Percentiles rank a stretch among this genome's conserved stretches.
These are phyloP conservation scores for Balakata baccata DNA, from an alignment of 345 rosid genomes.

Conservation along the genomic window DNA sequence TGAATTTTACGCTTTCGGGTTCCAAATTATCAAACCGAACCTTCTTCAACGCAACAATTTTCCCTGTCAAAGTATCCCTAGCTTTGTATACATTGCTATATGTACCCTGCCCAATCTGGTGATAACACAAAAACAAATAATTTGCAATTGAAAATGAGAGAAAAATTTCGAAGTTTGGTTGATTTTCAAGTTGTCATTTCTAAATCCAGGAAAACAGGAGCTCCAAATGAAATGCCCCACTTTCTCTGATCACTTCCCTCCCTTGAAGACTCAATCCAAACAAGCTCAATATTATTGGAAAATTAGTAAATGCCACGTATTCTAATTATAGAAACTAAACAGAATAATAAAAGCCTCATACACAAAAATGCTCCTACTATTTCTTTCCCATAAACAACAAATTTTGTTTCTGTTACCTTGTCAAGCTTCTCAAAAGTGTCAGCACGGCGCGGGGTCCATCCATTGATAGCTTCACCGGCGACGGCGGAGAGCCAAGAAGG, in stretches of 20 bases:
- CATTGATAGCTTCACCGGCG: constrained; percentile 36
- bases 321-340: neutral
- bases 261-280: neutral
- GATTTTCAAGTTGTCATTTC: neutral
- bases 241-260: neutral
- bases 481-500: constrained; percentile 36
- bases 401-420: constrained; percentile 16
- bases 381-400: neutral
- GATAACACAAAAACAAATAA: neutral
- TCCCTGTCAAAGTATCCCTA: constrained; percentile 32
- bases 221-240: neutral
- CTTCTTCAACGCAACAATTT: constrained; percentile 36
- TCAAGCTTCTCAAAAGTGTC: constrained; percentile 33
- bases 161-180: neutral
- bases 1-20: constrained; percentile 33
- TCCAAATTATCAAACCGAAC: constrained; percentile 35
- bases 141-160: neutral
- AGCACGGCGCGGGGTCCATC: constrained; percentile 34
- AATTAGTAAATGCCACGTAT: neutral
- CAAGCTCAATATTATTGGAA: neutral
- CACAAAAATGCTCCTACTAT: neutral
- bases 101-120: constrained; percentile 35
- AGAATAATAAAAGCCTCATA: neutral
- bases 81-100: constrained; percentile 38
- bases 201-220: neutral